Conservation (phyloP, 2,329 filamentous ascomycete genomes). For the Xylaria sp. region DNA sequence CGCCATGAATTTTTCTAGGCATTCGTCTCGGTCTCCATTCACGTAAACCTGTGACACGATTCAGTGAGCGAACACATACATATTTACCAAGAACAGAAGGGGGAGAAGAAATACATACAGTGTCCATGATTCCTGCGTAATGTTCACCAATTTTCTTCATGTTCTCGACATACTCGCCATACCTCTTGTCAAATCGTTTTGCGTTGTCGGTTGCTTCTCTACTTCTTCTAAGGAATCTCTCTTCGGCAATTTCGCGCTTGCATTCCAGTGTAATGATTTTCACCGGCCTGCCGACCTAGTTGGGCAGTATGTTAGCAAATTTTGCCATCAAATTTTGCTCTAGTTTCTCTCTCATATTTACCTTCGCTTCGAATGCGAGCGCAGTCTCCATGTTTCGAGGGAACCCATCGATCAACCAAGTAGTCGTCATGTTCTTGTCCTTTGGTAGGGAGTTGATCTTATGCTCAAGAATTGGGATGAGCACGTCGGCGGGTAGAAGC, state of each 20-base stretch:
- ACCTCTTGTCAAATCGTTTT: slow-evolving; percentile 36
- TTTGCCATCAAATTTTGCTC: too few species aligned
- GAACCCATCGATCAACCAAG: slow-evolving; percentile 42
- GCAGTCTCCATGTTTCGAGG: slow-evolving; percentile 39
- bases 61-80: slow-evolving; percentile 1
- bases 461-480: slow-evolving; percentile 34
- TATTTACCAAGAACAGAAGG: not conserved
- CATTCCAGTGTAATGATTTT: slow-evolving; percentile 37
- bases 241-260: slow-evolving; percentile 20
- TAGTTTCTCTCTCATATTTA: not conserved
- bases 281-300: slow-evolving; percentile 34
- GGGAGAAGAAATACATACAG: slow-evolving; percentile 23
- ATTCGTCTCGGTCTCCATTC: slow-evolving; percentile 19
- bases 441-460: slow-evolving; percentile 22
- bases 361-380: slow-evolving; percentile 38
- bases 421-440: not conserved
- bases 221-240: slow-evolving; percentile 30
- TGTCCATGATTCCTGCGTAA: slow-evolving; percentile 26
- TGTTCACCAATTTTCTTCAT: slow-evolving; percentile 35
- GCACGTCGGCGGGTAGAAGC: slow-evolving; percentile 32
- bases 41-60: slow-evolving; percentile 17
- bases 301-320: not conserved
- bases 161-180: slow-evolving; percentile 37
- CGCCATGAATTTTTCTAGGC: slow-evolving; percentile 16
- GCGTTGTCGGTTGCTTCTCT: slow-evolving; percentile 36